Base-by-base conservation (phyloP, 257 asterid species). In the Nicotiana undulata region DNA sequence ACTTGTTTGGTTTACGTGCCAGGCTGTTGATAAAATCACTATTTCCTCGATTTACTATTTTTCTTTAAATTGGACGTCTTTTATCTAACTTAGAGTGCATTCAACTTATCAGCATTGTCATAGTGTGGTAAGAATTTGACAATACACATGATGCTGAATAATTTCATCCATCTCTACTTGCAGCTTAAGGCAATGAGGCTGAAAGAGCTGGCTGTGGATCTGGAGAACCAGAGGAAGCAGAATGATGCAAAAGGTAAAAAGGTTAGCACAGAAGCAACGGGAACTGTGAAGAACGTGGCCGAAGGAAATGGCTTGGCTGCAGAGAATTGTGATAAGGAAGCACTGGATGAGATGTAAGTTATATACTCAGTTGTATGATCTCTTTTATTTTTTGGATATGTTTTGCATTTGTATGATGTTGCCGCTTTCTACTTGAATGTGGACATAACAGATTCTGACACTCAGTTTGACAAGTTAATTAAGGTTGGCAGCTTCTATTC, bases 401-500 rank as follows among this genome's bases (percentile, higher is more conserved):
- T 81, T 66, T 32, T 58, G 2, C 77, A 77, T 29, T 55, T 37
- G 51, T 53, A 74, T 49, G 44, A 24, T 49, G 24, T 74, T 49
- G 24, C 16, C 6, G 3, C 61, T 24, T 53, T 70, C 63, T 31
- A 37, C 83, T 63, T 70, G 80, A 76, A 28, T 55, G 51, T 20
- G 59, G 52, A 46, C 55, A 72, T 76, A 75, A 82, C 22, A 70
- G 52, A 56, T 83, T 85, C 87, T 86, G 86, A 87, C 83, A 75
- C 84, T 24, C 65, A 32, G 53, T 61, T 76, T 76, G 77, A 64
- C 87, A 86, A 89, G 88, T 82, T 92, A 85, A 87, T 92, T 82
- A 89, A 96, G 99, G 95, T 86, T 92, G 94, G 99, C 98, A 81
- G 99, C 98, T 63, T 96, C 99, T 84, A 90, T 96, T 86, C 93